A percentile compares a stretch with the other conserved stretches of the same genome.
Conservation (phyloP, 2,329 filamentous ascomycete species). For the Bisporella sp. region DNA sequence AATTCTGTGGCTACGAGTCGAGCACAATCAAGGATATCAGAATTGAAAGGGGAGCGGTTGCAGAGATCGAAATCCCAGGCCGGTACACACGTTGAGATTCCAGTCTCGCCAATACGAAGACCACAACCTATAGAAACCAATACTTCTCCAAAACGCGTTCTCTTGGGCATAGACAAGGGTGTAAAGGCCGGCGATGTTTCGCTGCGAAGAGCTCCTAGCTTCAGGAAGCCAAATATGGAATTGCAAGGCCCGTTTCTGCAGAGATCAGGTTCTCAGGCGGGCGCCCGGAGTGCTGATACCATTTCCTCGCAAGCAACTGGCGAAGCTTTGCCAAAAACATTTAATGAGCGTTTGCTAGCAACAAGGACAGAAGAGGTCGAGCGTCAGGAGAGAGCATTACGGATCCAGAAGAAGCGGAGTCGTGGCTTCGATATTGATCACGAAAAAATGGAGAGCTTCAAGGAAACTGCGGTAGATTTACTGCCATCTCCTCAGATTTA, state of each 20-base stretch:
- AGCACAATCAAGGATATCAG: conserved; percentile 20
- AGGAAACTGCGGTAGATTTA: conserved; percentile 48
- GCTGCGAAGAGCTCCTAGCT: conserved; percentile 62
- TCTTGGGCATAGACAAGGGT: conserved; percentile 87
- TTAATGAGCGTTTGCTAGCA: conserved; percentile 80
- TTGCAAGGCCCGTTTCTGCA: conserved; percentile 37
- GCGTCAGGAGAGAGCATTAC: conserved; percentile 42
- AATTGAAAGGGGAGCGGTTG: conserved; percentile 15
- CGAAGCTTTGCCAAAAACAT: conserved; percentile 45
- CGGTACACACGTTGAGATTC: conserved; percentile 57
- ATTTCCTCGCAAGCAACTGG: conserved; percentile 14
- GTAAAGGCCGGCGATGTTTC: conserved; percentile 76
- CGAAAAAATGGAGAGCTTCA: conserved; percentile 53
- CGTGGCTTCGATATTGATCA: conserved; percentile 50
- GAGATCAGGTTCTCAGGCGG: conserved; percentile 29
- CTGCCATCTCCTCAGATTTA: conserved; percentile 40
- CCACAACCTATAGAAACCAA: conserved; percentile 44
- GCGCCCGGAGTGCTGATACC: conserved; percentile 11
- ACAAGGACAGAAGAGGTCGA: conserved; percentile 50
- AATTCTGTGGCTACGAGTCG: conserved; percentile 20
- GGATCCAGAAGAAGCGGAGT: conserved; percentile 46
- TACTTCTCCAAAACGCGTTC: conserved; percentile 70
- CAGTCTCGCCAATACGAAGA: conserved; percentile 64
- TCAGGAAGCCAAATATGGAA: conserved; percentile 30
- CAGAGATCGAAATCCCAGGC: conserved; percentile 27